phyloP scores from a whole-genome alignment of 805 yeast species.

The Lipomyces yamanashiensis region DNA sequence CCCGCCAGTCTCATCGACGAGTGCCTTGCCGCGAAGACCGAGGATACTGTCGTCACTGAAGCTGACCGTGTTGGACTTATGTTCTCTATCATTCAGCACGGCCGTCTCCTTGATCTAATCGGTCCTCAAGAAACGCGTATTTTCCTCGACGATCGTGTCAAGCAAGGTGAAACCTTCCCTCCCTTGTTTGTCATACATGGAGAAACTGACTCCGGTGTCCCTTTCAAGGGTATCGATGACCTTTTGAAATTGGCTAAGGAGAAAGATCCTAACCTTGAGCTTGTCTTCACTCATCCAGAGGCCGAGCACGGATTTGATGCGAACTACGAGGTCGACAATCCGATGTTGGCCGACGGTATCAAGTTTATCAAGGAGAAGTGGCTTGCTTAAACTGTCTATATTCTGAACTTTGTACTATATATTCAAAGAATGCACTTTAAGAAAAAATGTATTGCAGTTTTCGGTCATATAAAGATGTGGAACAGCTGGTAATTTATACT shows the following conservation, averaged over 20 bases:
- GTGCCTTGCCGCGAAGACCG: slow-evolving; percentile 12
- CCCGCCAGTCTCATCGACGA: slow-evolving; percentile 21
- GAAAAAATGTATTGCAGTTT: too few relatives aligned
- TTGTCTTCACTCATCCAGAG: slow-evolving; percentile 10
- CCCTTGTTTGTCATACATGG: slow-evolving; percentile 26
- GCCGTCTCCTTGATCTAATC: slow-evolving; percentile 15
- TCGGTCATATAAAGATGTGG: too few relatives aligned
- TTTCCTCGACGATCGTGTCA: slow-evolving; percentile 22
- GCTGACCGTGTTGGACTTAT: slow-evolving; percentile 11
- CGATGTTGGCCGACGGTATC: slow-evolving; percentile 10
- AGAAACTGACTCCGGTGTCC: slow-evolving; percentile 22
- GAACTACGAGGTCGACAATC: not conserved
- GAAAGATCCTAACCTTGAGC: slow-evolving; percentile 10
- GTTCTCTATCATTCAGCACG: slow-evolving; percentile 27
- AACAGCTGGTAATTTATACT: too few relatives aligned
- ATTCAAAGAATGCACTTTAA: too few relatives aligned
- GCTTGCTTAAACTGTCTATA: slow-evolving; percentile 61
- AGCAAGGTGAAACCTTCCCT: slow-evolving; percentile 12
- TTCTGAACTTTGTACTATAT: too few relatives aligned
- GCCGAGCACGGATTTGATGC: slow-evolving; percentile 29
- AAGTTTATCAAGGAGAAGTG: slow-evolving; percentile 34
- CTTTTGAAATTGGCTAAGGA: slow-evolving; percentile 12
- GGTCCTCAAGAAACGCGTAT: slow-evolving; percentile 15
- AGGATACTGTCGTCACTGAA: slow-evolving; percentile 1
- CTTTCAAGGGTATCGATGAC: slow-evolving; percentile 10